Conservation (phyloP, 164 flowering plant genomes). For the grape (Vitis vinifera) region DNA sequence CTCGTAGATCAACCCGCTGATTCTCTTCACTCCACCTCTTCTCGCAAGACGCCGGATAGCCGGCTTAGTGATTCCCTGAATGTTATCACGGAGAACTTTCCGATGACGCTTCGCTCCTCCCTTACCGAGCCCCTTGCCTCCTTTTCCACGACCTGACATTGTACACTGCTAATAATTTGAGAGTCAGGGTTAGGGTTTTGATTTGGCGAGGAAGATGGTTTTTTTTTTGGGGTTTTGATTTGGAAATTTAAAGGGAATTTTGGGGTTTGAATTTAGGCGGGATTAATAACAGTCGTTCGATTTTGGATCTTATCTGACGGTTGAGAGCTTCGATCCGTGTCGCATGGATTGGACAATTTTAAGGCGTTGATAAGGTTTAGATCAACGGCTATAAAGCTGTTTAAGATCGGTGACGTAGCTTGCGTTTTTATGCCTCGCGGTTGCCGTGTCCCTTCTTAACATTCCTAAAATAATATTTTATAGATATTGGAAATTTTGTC, state of each 20-base stretch:
- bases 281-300: neutral
- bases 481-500: no score
- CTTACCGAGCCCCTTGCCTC: constrained; percentile 25
- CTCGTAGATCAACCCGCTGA: constrained; percentile 27
- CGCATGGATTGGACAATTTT: neutral
- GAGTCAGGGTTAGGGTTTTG: neutral
- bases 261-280: neutral
- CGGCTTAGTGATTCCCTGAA: constrained; percentile 29
- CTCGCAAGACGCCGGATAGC: constrained; percentile 24
- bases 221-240: neutral
- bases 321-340: neutral
- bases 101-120: constrained; percentile 29
- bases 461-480: no score
- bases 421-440: no score
- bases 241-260: neutral
- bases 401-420: no score
- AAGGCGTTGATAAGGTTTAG: neutral
- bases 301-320: constrained; percentile 6
- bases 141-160: constrained; percentile 30
- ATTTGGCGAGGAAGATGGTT: neutral
- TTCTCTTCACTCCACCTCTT: constrained; percentile 25
- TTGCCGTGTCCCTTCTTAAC: no score
- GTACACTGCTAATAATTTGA: no score
- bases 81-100: constrained; percentile 25
- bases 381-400: constrained; percentile 2